A percentile compares a stretch with the other conserved stretches of the same genome.
These are phyloP conservation scores for Gynostemma pentaphyllum DNA, from an alignment of 306 rosid genomes.

Conservation along the genomic window DNA sequence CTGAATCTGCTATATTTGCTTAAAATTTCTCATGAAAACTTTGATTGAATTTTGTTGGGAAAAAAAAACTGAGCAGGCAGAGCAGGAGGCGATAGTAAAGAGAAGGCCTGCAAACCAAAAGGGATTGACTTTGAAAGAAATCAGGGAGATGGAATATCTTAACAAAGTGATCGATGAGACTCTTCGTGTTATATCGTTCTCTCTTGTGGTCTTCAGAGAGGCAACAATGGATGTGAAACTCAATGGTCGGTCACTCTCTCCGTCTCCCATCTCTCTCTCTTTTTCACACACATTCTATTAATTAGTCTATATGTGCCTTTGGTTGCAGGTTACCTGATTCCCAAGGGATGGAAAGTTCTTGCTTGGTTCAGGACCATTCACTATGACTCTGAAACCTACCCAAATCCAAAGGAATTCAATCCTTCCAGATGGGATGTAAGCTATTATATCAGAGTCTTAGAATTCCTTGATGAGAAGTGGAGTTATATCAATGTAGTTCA, in stretches of 20 bases:
- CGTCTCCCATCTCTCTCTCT: not conserved
- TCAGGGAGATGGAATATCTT: constrained; percentile 49
- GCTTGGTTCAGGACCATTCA: constrained; percentile 30
- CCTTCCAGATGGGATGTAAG: constrained; percentile 51
- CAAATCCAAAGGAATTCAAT: constrained; percentile 29
- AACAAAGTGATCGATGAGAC: constrained; percentile 39
- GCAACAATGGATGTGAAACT: constrained; percentile 25
- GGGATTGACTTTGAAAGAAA: constrained; percentile 34
- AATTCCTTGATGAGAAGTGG: not conserved
- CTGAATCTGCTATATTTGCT: no score
- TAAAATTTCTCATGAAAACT: no score
- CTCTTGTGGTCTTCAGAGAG: constrained; percentile 32
- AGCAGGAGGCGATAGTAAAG: constrained; percentile 41
- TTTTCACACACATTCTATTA: not conserved
- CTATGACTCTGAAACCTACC: constrained; percentile 18
- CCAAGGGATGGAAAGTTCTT: constrained; percentile 40
- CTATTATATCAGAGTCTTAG: not conserved
- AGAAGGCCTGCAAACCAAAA: constrained; percentile 33
- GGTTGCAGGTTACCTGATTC: constrained; percentile 31
- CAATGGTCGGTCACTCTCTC: constrained; percentile 15
- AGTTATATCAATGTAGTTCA: not conserved
- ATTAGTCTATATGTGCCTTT: not conserved
- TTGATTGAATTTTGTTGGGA: no score
- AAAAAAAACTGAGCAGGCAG: constrained; percentile 39
- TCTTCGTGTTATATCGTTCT: constrained; percentile 19